These are phyloP conservation scores for Rutidosis leptorrhynchoides DNA, from an alignment of 129 eudicot genomes.

Conservation along the genomic window DNA sequence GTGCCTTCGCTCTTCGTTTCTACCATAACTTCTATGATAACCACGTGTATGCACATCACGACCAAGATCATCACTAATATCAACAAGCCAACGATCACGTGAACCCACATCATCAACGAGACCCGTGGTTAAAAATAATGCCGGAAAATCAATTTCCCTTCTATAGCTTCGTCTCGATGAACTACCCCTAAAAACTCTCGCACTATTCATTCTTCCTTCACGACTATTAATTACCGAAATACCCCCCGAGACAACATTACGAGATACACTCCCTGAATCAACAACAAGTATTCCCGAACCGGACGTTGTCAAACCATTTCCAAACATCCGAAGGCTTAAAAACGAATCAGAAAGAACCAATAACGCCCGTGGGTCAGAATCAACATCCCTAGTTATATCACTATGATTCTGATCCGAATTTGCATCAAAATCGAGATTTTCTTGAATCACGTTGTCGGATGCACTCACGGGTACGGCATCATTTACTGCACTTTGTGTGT, in stretches of 20 bases:
- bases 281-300: constrained; percentile 52
- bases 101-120: constrained; percentile 48
- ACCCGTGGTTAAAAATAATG: constrained; percentile 48
- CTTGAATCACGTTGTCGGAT: constrained; percentile 17
- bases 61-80: constrained; percentile 51
- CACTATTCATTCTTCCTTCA: constrained; percentile 58
- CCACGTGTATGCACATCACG: constrained; percentile 43
- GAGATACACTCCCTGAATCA: constrained; percentile 50
- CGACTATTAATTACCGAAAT: constrained; percentile 44
- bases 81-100: constrained; percentile 70
- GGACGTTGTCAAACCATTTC: constrained; percentile 39
- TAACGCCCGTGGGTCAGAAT: constrained; percentile 35
- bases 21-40: constrained; percentile 36
- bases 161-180: constrained; percentile 57
- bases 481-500: constrained; percentile 18
- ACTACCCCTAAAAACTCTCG: constrained; percentile 63
- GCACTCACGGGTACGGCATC: constrained; percentile 13
- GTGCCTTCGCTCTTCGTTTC: constrained; percentile 49
- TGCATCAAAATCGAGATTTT: constrained; percentile 22
- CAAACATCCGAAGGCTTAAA: constrained; percentile 39
- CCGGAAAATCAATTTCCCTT: constrained; percentile 57
- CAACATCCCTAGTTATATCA: constrained; percentile 26
- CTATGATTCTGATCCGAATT: constrained; percentile 33
- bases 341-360: constrained; percentile 43
- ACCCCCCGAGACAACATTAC: constrained; percentile 36